A percentile compares a stretch with the other conserved stretches of the same genome.
These are phyloP conservation scores for Ailanthus altissimus DNA, from an alignment of 345 rosid genomes.

Conservation along the genomic window DNA sequence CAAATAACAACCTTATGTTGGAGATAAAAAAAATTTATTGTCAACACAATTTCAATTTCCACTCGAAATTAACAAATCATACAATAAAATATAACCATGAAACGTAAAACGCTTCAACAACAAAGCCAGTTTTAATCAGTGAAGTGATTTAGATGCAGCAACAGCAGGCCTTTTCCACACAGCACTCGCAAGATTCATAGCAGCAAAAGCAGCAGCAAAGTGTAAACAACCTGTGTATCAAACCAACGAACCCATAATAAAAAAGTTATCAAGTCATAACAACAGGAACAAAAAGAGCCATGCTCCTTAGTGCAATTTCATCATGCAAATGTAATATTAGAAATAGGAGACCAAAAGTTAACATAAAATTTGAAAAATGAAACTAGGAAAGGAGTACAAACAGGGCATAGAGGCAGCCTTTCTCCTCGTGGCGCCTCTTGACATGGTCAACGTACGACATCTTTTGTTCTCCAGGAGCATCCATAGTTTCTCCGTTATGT, in stretches of 20 bases:
- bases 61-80: neutral
- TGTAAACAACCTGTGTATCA: conserved; percentile 37
- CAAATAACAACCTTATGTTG: neutral
- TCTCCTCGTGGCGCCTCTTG: conserved; percentile 46
- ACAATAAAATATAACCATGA: neutral
- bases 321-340: neutral
- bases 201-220: conserved; percentile 54
- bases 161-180: conserved; percentile 36
- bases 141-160: conserved; percentile 21
- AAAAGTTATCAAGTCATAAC: neutral
- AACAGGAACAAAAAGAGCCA: no score
- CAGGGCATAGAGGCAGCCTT: conserved; percentile 51
- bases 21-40: neutral
- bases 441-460: conserved; percentile 40
- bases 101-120: neutral
- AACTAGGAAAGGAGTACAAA: conserved; percentile 8
- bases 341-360: neutral
- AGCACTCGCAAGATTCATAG: conserved; percentile 40
- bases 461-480: conserved; percentile 34
- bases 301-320: neutral
- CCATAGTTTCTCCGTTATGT: conserved; percentile 26
- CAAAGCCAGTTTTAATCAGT: neutral
- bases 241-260: neutral
- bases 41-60: neutral
- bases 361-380: neutral